Evolutionary conservation across 2,329 filamentous ascomycete species (phyloP).

Genomic region (Aspergillus pseudoglaucus): DNA sequence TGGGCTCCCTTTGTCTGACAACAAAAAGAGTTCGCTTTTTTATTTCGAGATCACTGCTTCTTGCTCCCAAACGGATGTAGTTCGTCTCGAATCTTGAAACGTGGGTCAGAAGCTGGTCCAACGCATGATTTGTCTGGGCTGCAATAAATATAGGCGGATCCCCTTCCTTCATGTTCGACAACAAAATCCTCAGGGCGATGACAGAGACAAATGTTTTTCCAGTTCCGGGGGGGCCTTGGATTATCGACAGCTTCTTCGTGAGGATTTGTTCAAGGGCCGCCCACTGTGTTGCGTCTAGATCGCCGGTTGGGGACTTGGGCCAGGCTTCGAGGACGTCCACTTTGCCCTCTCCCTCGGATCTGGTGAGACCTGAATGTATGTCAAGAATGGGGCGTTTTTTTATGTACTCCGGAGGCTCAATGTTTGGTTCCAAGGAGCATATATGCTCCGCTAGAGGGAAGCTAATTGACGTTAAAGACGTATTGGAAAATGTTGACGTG

Average conservation of each 20-base stretch:
- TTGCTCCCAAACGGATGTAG: constrained; percentile 62
- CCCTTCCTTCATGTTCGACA: constrained; percentile 49
- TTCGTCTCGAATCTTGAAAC: constrained; percentile 56
- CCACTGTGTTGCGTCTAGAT: constrained; percentile 66
- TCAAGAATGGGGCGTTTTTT: constrained; percentile 44
- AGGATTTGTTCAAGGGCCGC: constrained; percentile 63
- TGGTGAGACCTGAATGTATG: constrained; percentile 40
- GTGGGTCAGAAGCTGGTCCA: constrained; percentile 71
- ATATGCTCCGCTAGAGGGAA: constrained; percentile 42
- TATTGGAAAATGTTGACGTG: not conserved
- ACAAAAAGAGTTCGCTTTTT: constrained; percentile 61
- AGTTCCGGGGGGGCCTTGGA: constrained; percentile 77
- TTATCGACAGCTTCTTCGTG: constrained; percentile 63
- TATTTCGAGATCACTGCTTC: constrained; percentile 61
- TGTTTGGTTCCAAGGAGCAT: constrained; percentile 29
- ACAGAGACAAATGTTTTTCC: constrained; percentile 81
- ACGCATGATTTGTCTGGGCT: constrained; percentile 83
- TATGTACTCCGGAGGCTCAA: constrained; percentile 50
- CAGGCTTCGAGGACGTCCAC: constrained; percentile 52
- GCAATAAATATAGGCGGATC: constrained; percentile 70
- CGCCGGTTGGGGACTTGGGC: constrained; percentile 38
- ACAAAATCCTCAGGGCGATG: constrained; percentile 59
- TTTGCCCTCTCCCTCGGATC: constrained; percentile 33
- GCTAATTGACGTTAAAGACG: constrained; percentile 16
- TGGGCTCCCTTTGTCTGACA: constrained; percentile 40